Base-by-base conservation (phyloP, 257 asterid species). In the Gentiana dahurica region DNA sequence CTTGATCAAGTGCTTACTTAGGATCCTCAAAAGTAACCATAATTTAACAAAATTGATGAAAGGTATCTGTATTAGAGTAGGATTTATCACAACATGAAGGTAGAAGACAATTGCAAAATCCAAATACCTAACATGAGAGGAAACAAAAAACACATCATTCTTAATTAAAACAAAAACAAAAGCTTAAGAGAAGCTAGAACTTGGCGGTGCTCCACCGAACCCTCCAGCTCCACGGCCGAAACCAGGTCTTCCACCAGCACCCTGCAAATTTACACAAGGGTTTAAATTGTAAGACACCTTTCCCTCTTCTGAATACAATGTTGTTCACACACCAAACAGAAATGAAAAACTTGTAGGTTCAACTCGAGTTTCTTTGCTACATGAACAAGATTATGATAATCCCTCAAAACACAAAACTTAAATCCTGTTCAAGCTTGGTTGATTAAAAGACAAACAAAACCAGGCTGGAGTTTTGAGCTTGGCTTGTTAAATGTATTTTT, bases 191-290 rank as follows among this genome's bases (percentile, higher is more conserved):
- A 67, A 66, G 68, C 69, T 71, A 44, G 74, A 75, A 51, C 80
- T 75, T 43, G 80, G 74, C 13, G 77, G 77, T 56, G 80, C 74
- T 36, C 72, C 59, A 37, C 73, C 73, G 64, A 13, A 65, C 12
- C 77, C 77, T 55, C 73, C 77, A 39, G 78, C 52, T 55, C 78
- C 78, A 55, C 78, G 78, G 0, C 78, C 78, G 36, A 64, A 73
- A 11, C 71, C 65, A 38, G 78, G 63, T 38, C 78, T 64, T 64
- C 74, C 74, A 64, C 78, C 78, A 9, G 65, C 34, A 51, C 65
- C 66, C 70, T 65, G 58, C 48, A 35, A 56, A 1, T 0, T 4
- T 15, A 59, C 4, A 8, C 9, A 8, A 4, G 2, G 43, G 43
- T 45, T 2, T 38, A 12, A 32, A 11, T 32, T 37, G 8, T 34